A percentile compares a stretch with the other conserved stretches of the same genome.
These are phyloP conservation scores for Sporopachydermia lactativora DNA, from an alignment of 805 yeast genomes.

Conservation along the genomic window DNA sequence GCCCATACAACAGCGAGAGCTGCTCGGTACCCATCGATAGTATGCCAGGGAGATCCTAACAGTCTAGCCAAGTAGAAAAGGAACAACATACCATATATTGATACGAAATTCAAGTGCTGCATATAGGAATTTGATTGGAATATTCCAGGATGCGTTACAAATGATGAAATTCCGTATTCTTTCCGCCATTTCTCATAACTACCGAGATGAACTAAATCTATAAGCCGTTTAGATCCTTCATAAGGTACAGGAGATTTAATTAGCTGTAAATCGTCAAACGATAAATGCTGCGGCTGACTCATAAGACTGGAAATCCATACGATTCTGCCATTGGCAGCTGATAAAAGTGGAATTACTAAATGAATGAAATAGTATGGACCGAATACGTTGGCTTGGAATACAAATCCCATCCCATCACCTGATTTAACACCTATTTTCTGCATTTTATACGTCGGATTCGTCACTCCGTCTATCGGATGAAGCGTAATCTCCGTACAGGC, in stretches of 20 bases:
- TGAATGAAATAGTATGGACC: constrained; percentile 84
- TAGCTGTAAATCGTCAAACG: constrained; percentile 64
- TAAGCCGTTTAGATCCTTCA: constrained; percentile 82
- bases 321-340: constrained; percentile 42
- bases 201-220: constrained; percentile 71
- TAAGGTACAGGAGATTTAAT: constrained; percentile 53
- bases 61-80: constrained; percentile 74
- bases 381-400: constrained; percentile 93
- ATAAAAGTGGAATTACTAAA: constrained; percentile 41
- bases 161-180: constrained; percentile 47
- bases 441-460: constrained; percentile 73
- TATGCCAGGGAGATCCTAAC: constrained; percentile 80
- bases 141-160: constrained; percentile 87
- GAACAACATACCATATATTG: constrained; percentile 74
- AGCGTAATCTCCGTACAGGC: constrained; percentile 55
- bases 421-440: constrained; percentile 71
- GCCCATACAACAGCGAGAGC: constrained; percentile 78
- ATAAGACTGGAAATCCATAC: constrained; percentile 82
- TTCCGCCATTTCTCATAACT: constrained; percentile 37
- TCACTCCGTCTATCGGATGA: constrained; percentile 70
- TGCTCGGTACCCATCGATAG: constrained; percentile 76
- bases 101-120: constrained; percentile 59
- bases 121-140: constrained; percentile 74
- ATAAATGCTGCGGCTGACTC: constrained; percentile 61
- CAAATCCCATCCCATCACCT: constrained; percentile 67